Base-by-base conservation (phyloP, 1,139 yeast species). In the Suhomyces anneliseae region DNA sequence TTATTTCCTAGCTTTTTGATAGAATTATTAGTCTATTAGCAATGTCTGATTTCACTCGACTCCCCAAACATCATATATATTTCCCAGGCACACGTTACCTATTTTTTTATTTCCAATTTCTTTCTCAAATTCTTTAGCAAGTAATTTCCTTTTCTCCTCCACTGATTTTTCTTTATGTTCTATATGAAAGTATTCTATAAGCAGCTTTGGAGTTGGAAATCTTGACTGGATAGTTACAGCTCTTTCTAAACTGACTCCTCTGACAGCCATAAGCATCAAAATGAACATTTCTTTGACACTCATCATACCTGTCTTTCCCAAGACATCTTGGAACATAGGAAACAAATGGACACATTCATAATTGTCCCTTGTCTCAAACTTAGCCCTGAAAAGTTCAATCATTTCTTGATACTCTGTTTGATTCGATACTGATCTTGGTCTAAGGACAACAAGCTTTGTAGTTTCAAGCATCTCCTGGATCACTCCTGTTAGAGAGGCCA, bases 191-290 rank as follows among this genome's bases (percentile, higher is more conserved):
- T 51, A 72, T 27, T 71, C 70, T 5, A 82, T 57, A 19, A 90
- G 69, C 26, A 56, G 59, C 34, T 68, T 66, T 0, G 96, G 96
- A 0, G 96, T 88, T 7, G 79, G 77, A 56, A 76, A 90, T 39
- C 72, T 62, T 40, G 65, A 70, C 63, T 92, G 98, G 8, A 95
- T 82, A 4, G 82, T 81, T 9, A 83, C 62, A 0, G 99, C 99
- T 61, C 87, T 89, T 52, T 92, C 97, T 38, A 90, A 68, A 0
- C 96, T 82, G 0, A 93, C 74, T 0, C 99, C 99, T 49, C 81
- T 77, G 2, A 87, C 77, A 1, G 92, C 77, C 87, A 90, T 82
- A 27, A 95, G 73, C 85, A 90, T 83, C 40, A 81, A 72, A 3
- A 90, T 70, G 56, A 82, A 93, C 56, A 90, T 69, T 54, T 93